Base-by-base conservation (phyloP, 768 basidiomycete genomes). In the Terana coerulea region DNA sequence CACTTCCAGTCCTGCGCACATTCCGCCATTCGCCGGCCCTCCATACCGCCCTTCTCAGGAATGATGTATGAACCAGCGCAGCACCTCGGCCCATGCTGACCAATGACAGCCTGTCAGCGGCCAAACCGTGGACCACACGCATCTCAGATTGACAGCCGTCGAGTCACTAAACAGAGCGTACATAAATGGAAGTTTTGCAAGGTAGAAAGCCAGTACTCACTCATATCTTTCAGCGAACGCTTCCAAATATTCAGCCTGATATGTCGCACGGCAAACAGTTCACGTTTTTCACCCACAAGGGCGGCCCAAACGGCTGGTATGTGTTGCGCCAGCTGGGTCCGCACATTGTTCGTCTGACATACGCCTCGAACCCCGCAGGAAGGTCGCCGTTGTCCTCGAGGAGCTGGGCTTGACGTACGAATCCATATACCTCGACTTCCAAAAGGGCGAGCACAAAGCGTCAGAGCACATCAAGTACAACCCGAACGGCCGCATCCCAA, bases 401-500 rank as follows among this genome's bases (percentile, higher is more conserved):
- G 61, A 62, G 52, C 61, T 65, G 51, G 64, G 60, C 21, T 49
- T 65, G 24, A 55, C 57, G 6, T 65, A 60, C 51, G 62, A 65
- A 56, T 37, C 59, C 22, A 57, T 53, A 11, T 65, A 59, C 56
- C 61, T 63, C 53, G 59, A 60, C 49, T 61, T 65, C 55, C 14
- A 25, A 28, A 61, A 57, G 51, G 48, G 44, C 37, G 65, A 66
- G 55, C 62, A 63, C 29, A 66, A 63, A 58, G 40, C 30, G 11
- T 29, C 60, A 14, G 59, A 48, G 34, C 52, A 61, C 52, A 55
- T 52, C 30, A 58, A 62, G 53, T 52, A 57, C 48, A 68, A 69
- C 61, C 67, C 65, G 1, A 67, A 67, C 58, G 69, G 71, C 1
- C 65, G 70, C 31, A 69, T 71, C 51, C 69, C 70, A 15, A 68